phyloP scores from a whole-genome alignment of 78 protist genomes.

The Dictyostelium intermedium region DNA sequence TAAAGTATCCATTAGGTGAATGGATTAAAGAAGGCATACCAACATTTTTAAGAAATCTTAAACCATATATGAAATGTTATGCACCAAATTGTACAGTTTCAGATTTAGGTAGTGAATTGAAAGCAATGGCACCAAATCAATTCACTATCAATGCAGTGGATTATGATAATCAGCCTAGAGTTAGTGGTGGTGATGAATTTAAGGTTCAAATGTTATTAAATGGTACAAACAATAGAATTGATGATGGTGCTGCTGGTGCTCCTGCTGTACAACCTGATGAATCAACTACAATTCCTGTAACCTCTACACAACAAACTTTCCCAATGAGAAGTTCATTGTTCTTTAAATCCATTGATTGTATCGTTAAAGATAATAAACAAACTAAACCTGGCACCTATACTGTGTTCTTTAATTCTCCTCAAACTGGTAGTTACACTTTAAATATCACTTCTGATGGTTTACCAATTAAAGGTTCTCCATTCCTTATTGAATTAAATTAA shows the following conservation, averaged over 20 bases:
- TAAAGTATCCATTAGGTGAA: slow-evolving; percentile 49
- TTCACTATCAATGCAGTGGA: slow-evolving; percentile 17
- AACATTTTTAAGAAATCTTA: slow-evolving; percentile 35
- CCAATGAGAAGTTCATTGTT: slow-evolving; percentile 3
- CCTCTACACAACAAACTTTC: background rate
- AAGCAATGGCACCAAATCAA: slow-evolving; percentile 76
- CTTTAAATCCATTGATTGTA: slow-evolving; percentile 49
- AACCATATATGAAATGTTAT: slow-evolving; percentile 72
- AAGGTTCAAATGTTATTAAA: slow-evolving; percentile 57
- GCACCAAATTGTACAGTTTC: slow-evolving; percentile 49
- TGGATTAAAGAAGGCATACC: slow-evolving; percentile 76
- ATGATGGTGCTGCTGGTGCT: background rate
- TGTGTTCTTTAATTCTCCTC: slow-evolving; percentile 72
- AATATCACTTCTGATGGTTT: slow-evolving; percentile 33
- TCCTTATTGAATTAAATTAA: slow-evolving; percentile 45
- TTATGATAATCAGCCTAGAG: slow-evolving; percentile 34
- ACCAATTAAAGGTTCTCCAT: slow-evolving; percentile 72
- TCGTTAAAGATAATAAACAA: slow-evolving; percentile 54
- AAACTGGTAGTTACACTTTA: slow-evolving; percentile 55
- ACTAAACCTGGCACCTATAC: slow-evolving; percentile 57
- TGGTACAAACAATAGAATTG: background rate
- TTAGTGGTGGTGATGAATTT: slow-evolving; percentile 60
- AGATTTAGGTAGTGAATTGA: background rate
- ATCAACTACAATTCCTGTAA: background rate
- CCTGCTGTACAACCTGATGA: background rate